Evolutionary conservation across 306 rosid genomes (phyloP), one percentile per base, ranked within the genome.

Genomic region (Mucuna pruriens): DNA sequence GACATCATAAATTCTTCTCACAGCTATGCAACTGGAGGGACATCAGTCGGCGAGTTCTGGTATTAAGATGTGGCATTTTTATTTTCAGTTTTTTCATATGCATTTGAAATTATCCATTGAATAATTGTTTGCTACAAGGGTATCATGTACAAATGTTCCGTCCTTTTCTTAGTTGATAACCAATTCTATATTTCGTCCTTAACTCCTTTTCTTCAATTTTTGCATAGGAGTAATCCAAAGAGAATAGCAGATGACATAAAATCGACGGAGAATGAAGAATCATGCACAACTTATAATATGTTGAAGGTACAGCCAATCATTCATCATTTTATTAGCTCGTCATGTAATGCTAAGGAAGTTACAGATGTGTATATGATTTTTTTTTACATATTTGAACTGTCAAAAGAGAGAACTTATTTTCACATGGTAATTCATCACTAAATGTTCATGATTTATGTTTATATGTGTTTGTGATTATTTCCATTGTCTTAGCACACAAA

Each of bases 11-110:
- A 96, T 89, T 92, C 99, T 66, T 92, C 98, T 78, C 98, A 96
- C 73, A 88, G 87, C 85, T 96, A 92, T 83, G 99, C 99, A 84
- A 96, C 99, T 6, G 99, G 99, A 88, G 99, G 99, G 86, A 88
- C 99, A 77, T 96, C 99, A 17, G 89, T 78, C 78, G 0, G 45
- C 1, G 99, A 96, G 77, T 86, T 87, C 89, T 96, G 99, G 99
- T 96, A 96, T 40, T 19, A 52, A 63, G 79, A 78, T 73, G 19
- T 9, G 48, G 20, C 71, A 64, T 38, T 69, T 81, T 39, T 8
- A 48, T 64, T 72, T 76, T 77, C 49, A 7, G 77, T 78, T 80
- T 55, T 63, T 85, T 57, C 77, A 49, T 22, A 36, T 57, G 69
- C 72, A 62, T 61, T 38, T 55, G 33, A 71, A 64, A 29, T 68